These are phyloP conservation scores for Crithidia thermophila DNA, from an alignment of 208 protist species.

Conservation along the genomic window DNA sequence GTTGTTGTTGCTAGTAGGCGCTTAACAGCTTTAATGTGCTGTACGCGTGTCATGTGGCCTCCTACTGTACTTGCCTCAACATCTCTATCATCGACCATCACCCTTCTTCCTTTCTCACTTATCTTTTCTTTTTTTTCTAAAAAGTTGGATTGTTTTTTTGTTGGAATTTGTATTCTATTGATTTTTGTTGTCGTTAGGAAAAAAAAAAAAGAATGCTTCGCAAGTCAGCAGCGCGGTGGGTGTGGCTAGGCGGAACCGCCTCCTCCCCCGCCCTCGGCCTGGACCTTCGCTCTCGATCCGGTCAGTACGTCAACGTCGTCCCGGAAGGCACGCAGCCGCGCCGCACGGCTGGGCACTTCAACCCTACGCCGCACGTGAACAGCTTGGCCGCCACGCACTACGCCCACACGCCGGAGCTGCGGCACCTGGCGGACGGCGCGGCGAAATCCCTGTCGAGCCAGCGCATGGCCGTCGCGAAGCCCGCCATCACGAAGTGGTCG, in stretches of 20 bases:
- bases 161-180: not conserved
- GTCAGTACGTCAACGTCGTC: constrained; percentile 81
- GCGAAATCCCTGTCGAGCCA: constrained; percentile 28
- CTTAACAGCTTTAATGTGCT: too few relatives aligned
- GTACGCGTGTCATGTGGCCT: too few relatives aligned
- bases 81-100: too few relatives aligned
- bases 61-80: too few relatives aligned
- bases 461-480: constrained; percentile 31
- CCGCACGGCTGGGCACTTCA: constrained; percentile 31
- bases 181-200: not conserved
- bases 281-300: constrained; percentile 51
- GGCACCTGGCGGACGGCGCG: constrained; percentile 24
- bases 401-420: constrained; percentile 25
- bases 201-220: constrained; percentile 38
- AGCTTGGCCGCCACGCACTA: constrained; percentile 34
- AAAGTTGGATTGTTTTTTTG: constrained; percentile 3
- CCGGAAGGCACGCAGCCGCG: constrained; percentile 50
- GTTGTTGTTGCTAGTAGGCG: too few relatives aligned
- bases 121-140: constrained; percentile 19
- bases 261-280: constrained; percentile 53
- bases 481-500: constrained; percentile 49
- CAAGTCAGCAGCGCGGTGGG: constrained; percentile 18
- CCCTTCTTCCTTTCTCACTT: too few relatives aligned
- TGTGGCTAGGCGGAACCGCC: constrained; percentile 78
- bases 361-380: constrained; percentile 38